phyloP scores from a whole-genome alignment of 2,329 filamentous ascomycete genomes.

The Ceratocystis cacaofunesta region DNA sequence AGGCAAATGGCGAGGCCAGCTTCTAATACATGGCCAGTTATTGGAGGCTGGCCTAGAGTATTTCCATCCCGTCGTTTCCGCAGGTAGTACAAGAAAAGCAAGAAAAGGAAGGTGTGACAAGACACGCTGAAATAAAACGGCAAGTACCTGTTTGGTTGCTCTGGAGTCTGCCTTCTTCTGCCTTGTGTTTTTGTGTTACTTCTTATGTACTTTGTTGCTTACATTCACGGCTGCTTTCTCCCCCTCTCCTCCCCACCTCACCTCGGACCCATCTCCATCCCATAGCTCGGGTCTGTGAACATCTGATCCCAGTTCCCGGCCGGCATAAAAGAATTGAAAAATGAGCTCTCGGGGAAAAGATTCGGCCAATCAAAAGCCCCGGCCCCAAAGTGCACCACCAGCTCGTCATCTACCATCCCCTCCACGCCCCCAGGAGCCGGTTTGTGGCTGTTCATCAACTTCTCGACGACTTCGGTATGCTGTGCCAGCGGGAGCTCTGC shows the following conservation, averaged over 20 bases:
- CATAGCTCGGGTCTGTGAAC: slow-evolving; percentile 19
- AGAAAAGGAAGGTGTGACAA: not conserved
- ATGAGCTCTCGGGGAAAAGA: slow-evolving; percentile 12
- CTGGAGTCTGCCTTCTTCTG: not conserved
- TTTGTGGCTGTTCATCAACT: slow-evolving; percentile 22
- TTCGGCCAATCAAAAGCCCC: slow-evolving; percentile 16
- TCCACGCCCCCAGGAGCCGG: not conserved
- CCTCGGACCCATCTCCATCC: not conserved
- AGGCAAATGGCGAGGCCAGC: not conserved
- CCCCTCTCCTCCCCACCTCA: slow-evolving; percentile 24
- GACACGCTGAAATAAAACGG: not conserved
- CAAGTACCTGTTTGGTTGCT: not conserved
- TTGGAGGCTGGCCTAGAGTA: too few relatives aligned
- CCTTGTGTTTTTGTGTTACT: too few relatives aligned
- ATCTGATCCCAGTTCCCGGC: slow-evolving; percentile 9
- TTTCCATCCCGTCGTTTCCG: too few relatives aligned
- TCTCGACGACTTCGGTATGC: slow-evolving; percentile 34
- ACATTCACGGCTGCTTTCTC: not conserved
- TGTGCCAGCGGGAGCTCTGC: slow-evolving; percentile 36
- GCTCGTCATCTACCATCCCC: not conserved
- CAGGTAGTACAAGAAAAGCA: not conserved
- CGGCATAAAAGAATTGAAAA: slow-evolving; percentile 14
- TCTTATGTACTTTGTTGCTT: not conserved
- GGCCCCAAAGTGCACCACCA: slow-evolving; percentile 9
- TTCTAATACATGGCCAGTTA: too few relatives aligned